Percentiles rank a stretch among this genome's conserved stretches.
phyloP scores from a whole-genome alignment of 331 rosid genomes.

The Erythrophleum ivorense region DNA sequence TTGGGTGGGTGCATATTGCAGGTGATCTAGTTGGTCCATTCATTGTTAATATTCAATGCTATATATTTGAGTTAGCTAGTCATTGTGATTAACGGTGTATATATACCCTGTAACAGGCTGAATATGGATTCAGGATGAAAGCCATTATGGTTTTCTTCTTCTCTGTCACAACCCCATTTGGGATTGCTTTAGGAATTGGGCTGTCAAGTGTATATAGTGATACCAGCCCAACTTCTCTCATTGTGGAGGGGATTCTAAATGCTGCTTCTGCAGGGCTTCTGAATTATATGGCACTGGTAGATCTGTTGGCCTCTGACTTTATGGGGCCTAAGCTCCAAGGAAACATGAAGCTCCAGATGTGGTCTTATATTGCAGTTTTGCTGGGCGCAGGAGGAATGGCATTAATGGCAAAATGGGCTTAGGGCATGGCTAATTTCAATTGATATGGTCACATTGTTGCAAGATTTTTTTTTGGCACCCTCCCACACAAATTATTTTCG shows the following conservation, averaged over 20 bases:
- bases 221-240: constrained; percentile 58
- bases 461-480: no score
- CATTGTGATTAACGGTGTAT: background rate
- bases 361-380: constrained; percentile 60
- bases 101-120: constrained; percentile 46
- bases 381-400: constrained; percentile 81
- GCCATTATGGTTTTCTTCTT: constrained; percentile 61
- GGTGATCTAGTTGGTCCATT: constrained; percentile 40
- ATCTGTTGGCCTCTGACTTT: constrained; percentile 64
- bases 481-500: background rate
- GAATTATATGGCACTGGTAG: constrained; percentile 78
- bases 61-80: background rate
- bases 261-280: constrained; percentile 77
- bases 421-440: constrained; percentile 1
- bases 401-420: constrained; percentile 84
- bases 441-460: no score
- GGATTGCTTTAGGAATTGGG: constrained; percentile 65
- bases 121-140: constrained; percentile 59
- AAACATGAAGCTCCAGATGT: constrained; percentile 55
- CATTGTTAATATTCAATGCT: background rate
- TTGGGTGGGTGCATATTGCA: constrained; percentile 79
- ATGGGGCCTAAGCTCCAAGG: constrained; percentile 70
- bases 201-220: constrained; percentile 63
- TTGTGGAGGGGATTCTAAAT: constrained; percentile 71
- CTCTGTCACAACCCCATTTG: constrained; percentile 74